A percentile compares a stretch with the other conserved stretches of the same genome.
phyloP scores from a whole-genome alignment of 139 green algal species.

The Chlorella sp. region DNA sequence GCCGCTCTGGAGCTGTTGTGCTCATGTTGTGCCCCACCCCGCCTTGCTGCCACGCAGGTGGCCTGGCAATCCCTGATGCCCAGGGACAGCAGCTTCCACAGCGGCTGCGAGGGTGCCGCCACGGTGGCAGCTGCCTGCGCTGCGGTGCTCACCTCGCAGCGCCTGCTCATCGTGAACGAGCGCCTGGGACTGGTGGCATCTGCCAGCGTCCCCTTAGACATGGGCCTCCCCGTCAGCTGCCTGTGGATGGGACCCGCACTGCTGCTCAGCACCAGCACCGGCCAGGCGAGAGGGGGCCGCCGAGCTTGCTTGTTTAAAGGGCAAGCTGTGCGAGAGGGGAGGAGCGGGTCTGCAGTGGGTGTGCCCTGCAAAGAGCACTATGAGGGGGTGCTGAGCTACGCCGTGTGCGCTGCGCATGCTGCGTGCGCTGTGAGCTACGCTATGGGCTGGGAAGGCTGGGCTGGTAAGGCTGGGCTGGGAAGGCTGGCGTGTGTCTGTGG shows the following conservation, averaged over 20 bases:
- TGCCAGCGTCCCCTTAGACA: neutral
- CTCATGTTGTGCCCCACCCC: no score
- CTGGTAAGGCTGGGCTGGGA: no score
- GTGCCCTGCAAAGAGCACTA: neutral
- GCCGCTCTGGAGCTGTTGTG: no score
- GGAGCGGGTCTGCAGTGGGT: no score
- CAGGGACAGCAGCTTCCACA: conserved; percentile 29
- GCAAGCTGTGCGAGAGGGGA: neutral
- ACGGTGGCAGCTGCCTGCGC: conserved; percentile 9
- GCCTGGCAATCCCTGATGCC: conserved; percentile 64
- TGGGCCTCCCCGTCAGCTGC: conserved; percentile 39
- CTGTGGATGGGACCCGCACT: conserved; percentile 65
- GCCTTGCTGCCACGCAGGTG: conserved; percentile 35
- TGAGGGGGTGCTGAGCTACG: neutral
- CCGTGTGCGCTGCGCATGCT: no score
- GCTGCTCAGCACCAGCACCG: conserved; percentile 45
- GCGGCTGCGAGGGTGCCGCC: conserved; percentile 21
- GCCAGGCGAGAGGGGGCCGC: conserved; percentile 43
- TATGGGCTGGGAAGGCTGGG: no score
- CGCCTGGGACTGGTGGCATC: conserved; percentile 44
- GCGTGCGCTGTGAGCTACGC: no score
- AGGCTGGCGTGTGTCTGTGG: neutral
- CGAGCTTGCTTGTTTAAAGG: neutral
- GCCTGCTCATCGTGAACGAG: conserved; percentile 53
- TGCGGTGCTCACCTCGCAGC: conserved; percentile 55